Conservation (phyloP, 2,329 filamentous ascomycete species). For the Stagonosporopsis chrysanthemi region DNA sequence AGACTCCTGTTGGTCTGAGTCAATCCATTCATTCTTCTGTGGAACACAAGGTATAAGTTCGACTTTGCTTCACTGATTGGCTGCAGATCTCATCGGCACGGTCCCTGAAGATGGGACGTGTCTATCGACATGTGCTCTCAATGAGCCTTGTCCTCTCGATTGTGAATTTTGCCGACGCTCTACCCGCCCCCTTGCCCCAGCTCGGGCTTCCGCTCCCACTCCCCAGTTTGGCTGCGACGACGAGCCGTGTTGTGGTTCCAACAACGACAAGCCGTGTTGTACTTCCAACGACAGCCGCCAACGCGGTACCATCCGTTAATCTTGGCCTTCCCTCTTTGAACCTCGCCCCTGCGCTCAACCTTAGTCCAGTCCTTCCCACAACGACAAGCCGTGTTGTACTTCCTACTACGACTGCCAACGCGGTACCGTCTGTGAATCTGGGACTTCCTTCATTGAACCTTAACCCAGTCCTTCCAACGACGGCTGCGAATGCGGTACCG, state of each 20-base stretch:
- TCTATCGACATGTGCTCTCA: constrained; percentile 17
- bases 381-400: background rate
- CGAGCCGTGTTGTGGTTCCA: background rate
- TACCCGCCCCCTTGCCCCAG: constrained; percentile 12
- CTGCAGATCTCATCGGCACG: background rate
- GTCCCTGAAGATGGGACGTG: constrained; percentile 14
- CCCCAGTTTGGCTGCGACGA: background rate
- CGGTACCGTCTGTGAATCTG: background rate
- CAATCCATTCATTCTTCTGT: background rate
- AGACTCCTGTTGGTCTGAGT: background rate
- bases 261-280: too few relatives aligned
- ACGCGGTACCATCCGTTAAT: background rate
- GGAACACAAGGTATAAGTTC: constrained; percentile 1
- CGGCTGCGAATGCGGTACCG: too few relatives aligned
- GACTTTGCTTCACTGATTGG: background rate
- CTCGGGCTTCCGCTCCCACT: background rate
- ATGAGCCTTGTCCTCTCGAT: constrained; percentile 13
- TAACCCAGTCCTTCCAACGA: background rate
- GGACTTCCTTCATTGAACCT: background rate
- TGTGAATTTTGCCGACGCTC: constrained; percentile 2
- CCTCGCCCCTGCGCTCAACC: too few relatives aligned
- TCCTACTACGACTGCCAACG: too few relatives aligned
- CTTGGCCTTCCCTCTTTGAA: too few relatives aligned
- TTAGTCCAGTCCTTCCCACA: background rate
- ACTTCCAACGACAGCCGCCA: too few relatives aligned